phyloP scores from a whole-genome alignment of 345 rosid genomes.

The Luvunga scandens region DNA sequence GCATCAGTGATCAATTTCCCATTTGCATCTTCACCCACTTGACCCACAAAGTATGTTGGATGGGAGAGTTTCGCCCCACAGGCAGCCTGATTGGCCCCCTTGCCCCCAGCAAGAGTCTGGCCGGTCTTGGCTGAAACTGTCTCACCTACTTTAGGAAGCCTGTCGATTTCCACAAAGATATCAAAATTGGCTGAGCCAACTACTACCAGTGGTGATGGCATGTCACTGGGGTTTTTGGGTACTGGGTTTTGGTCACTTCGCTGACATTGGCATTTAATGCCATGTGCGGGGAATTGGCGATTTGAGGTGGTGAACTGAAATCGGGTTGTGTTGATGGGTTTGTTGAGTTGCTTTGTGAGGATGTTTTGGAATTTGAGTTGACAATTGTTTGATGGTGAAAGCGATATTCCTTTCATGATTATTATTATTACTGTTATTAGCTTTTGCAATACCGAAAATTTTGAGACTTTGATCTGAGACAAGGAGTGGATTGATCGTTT shows the following conservation, averaged over 20 bases:
- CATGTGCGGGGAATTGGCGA: constrained; percentile 33
- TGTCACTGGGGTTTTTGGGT: constrained; percentile 18
- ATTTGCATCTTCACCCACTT: constrained; percentile 76
- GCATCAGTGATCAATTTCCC: constrained; percentile 71
- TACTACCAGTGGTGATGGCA: constrained; percentile 55
- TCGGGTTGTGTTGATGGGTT: constrained; percentile 21
- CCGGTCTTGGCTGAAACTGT: constrained; percentile 77
- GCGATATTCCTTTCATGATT: constrained; percentile 34
- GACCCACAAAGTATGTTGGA: constrained; percentile 83
- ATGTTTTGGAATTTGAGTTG: constrained; percentile 13
- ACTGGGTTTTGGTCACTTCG: constrained; percentile 17
- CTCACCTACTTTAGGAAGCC: constrained; percentile 74
- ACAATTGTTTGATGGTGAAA: constrained; percentile 30
- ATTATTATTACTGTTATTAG: background rate
- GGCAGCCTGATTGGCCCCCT: constrained; percentile 96
- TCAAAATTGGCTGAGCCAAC: constrained; percentile 95
- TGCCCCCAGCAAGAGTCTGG: constrained; percentile 84
- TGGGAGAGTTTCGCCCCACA: constrained; percentile 71
- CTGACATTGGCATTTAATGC: constrained; percentile 25
- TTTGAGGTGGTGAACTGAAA: constrained; percentile 16
- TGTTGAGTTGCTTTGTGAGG: constrained; percentile 8
- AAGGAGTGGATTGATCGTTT: too few species aligned
- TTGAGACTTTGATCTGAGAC: background rate
- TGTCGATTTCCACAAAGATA: constrained; percentile 78
- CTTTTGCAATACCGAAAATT: background rate